These are phyloP conservation scores for Cordyceps fumosorosea DNA, from an alignment of 2,329 filamentous ascomycete species.

Conservation along the genomic window DNA sequence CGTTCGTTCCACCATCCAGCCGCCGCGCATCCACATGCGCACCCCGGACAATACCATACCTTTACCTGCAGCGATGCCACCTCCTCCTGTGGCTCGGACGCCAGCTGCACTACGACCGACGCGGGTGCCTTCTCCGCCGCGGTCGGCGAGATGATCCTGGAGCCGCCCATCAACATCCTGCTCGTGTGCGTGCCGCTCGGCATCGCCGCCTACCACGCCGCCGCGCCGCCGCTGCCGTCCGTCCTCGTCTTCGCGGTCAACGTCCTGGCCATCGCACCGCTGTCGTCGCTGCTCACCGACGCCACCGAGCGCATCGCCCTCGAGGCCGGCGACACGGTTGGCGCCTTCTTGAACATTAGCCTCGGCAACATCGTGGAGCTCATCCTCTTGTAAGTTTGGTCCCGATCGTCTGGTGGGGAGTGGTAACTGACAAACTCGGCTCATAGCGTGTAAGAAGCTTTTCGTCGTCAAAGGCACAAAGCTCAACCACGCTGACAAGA, in stretches of 20 bases:
- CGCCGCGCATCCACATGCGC: not conserved
- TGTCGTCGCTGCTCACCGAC: constrained; percentile 51
- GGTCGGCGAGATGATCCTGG: constrained; percentile 21
- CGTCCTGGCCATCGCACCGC: constrained; percentile 52
- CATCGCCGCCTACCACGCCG: constrained; percentile 42
- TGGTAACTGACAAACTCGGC: constrained; percentile 14
- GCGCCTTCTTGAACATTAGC: constrained; percentile 55
- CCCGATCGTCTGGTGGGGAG: not conserved
- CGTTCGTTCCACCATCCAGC: not conserved
- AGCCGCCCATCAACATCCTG: constrained; percentile 55
- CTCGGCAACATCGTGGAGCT: constrained; percentile 58
- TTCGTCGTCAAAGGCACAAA: not conserved
- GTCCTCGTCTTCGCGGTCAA: constrained; percentile 51
- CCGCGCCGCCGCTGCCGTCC: constrained; percentile 26
- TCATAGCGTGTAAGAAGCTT: not conserved
- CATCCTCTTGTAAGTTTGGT: constrained; percentile 46
- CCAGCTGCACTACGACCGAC: not conserved
- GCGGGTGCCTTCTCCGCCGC: not conserved
- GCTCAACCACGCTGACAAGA: not conserved
- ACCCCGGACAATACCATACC: not conserved
- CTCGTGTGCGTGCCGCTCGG: constrained; percentile 66
- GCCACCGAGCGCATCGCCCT: constrained; percentile 54
- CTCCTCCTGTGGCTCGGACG: not conserved
- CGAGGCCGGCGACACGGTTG: constrained; percentile 51
- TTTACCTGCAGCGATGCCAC: not conserved